A percentile compares a stretch with the other conserved stretches of the same genome.
Conservation (phyloP, 495 filamentous ascomycete species). For the Penicillium cinerascens region DNA sequence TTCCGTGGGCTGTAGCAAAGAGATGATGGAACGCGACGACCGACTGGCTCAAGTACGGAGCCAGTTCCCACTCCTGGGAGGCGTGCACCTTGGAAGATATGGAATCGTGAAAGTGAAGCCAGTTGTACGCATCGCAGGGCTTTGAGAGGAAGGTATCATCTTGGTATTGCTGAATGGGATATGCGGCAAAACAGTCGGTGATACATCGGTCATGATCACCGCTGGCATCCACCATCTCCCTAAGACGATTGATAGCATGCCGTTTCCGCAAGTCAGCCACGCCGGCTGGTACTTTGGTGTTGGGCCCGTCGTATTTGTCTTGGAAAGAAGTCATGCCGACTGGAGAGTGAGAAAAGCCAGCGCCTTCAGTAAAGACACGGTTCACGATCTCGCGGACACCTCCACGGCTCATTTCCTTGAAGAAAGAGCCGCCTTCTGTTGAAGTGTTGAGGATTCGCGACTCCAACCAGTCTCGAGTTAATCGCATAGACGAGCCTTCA, state of each 20-base stretch:
- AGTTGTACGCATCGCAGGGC: constrained; percentile 81
- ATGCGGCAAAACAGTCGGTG: constrained; percentile 76
- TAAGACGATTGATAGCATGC: constrained; percentile 71
- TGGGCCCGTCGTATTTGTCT: constrained; percentile 28
- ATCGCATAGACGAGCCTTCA: constrained; percentile 31
- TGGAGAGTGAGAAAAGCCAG: constrained; percentile 68
- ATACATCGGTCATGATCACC: constrained; percentile 86
- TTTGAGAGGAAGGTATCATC: constrained; percentile 90
- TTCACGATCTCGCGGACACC: constrained; percentile 78
- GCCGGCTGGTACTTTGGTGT: constrained; percentile 36
- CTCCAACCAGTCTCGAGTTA: constrained; percentile 85
- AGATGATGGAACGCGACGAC: constrained; percentile 88
- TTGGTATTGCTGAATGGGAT: constrained; percentile 82
- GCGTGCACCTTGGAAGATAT: constrained; percentile 70
- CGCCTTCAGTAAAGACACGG: constrained; percentile 81
- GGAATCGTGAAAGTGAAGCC: constrained; percentile 89
- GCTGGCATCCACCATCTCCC: constrained; percentile 83
- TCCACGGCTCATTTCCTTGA: constrained; percentile 74
- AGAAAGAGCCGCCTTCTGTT: constrained; percentile 69
- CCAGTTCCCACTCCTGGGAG: constrained; percentile 84
- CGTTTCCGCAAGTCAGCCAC: constrained; percentile 75
- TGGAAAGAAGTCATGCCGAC: constrained; percentile 30
- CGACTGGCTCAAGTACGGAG: constrained; percentile 78
- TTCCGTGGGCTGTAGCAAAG: constrained; percentile 60
- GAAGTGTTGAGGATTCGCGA: constrained; percentile 67